Conservation (phyloP, 371 early-diverging fungal species). For the Rhizomucor miehei region DNA sequence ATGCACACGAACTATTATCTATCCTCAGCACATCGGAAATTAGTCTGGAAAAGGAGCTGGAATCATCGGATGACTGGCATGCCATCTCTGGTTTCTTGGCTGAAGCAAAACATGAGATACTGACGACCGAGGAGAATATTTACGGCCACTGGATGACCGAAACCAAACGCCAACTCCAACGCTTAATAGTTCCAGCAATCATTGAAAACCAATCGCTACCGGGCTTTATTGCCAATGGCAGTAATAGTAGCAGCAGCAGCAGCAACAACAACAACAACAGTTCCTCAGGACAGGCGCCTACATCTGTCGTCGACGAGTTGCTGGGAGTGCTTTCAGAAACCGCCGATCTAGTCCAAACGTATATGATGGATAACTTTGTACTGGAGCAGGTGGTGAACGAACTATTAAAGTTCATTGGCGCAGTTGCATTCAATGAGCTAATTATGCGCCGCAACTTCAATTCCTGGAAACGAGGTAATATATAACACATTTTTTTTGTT, state of each 20-base stretch:
- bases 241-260: slow-evolving; percentile 70
- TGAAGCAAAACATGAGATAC: slow-evolving; percentile 48
- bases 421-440: slow-evolving; percentile 89
- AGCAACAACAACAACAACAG: slow-evolving; percentile 16
- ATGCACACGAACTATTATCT: slow-evolving; percentile 83
- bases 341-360: slow-evolving; percentile 81
- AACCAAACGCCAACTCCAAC: slow-evolving; percentile 79
- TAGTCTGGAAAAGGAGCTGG: slow-evolving; percentile 16
- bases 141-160: slow-evolving; percentile 79
- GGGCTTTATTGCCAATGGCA: slow-evolving; percentile 81
- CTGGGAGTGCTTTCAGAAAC: slow-evolving; percentile 79
- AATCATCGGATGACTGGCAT: slow-evolving; percentile 8
- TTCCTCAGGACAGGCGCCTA: slow-evolving; percentile 26
- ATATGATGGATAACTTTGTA: slow-evolving; percentile 74
- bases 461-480: slow-evolving; percentile 78
- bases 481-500: not conserved
- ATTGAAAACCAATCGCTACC: slow-evolving; percentile 84
- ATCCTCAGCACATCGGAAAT: slow-evolving; percentile 20
- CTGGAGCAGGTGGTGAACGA: slow-evolving; percentile 76
- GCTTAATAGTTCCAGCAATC: slow-evolving; percentile 87
- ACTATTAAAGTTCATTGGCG: slow-evolving; percentile 82
- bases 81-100: slow-evolving; percentile 38
- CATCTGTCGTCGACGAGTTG: slow-evolving; percentile 79
- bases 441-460: slow-evolving; percentile 80
- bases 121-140: slow-evolving; percentile 46